Percentiles rank a stretch among this genome's conserved stretches.
phyloP scores from a whole-genome alignment of 306 rosid species.

The Rubus parviflorus region DNA sequence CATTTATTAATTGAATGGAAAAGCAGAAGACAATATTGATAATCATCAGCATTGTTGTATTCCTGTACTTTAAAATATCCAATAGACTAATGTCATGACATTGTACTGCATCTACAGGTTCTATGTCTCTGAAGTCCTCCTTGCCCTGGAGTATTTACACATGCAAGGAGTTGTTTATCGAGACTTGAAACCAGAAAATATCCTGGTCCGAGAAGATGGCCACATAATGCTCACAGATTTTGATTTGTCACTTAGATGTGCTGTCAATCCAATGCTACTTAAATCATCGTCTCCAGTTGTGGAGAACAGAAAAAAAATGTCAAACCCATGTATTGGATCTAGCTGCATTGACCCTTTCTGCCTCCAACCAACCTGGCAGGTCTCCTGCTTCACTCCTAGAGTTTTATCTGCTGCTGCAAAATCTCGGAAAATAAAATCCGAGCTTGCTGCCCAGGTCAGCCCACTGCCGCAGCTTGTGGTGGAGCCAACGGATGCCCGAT shows the following conservation, averaged over 20 bases:
- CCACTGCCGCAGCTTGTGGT: constrained; percentile 89
- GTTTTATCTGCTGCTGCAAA: constrained; percentile 62
- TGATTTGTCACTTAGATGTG: constrained; percentile 86
- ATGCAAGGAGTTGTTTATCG: constrained; percentile 97
- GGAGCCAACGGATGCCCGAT: constrained; percentile 86
- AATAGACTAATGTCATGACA: constrained; percentile 16
- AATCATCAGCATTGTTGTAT: not conserved
- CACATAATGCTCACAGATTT: constrained; percentile 97
- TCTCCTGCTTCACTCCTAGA: constrained; percentile 91
- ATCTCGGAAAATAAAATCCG: constrained; percentile 74
- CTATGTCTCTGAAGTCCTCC: constrained; percentile 92
- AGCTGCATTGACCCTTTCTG: constrained; percentile 96
- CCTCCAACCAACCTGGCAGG: constrained; percentile 97
- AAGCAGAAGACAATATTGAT: not conserved
- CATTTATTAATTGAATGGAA: not conserved
- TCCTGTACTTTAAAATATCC: not conserved
- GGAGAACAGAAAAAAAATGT: constrained; percentile 54
- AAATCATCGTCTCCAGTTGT: constrained; percentile 64
- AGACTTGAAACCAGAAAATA: constrained; percentile 93
- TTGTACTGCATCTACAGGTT: constrained; percentile 49
- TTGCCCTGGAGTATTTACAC: constrained; percentile 92
- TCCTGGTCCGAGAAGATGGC: constrained; percentile 97
- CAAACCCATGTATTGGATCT: constrained; percentile 68
- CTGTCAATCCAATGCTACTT: constrained; percentile 70
- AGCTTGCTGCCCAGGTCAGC: constrained; percentile 59